Evolutionary conservation across 169 alveolate species (phyloP), one percentile per base, ranked within the genome.

Genomic region (Plasmodium cynomolgi): DNA sequence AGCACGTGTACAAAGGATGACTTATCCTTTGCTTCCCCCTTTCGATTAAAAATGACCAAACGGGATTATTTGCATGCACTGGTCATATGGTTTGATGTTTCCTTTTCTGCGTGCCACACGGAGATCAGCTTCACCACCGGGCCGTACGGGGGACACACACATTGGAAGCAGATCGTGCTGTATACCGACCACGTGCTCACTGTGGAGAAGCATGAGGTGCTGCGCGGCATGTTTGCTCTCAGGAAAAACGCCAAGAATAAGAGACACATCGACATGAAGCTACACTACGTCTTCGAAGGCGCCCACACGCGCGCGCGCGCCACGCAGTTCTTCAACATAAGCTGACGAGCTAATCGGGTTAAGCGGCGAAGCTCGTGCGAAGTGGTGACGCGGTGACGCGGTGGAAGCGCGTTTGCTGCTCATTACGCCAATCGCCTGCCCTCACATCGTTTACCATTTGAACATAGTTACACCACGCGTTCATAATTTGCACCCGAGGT

Each of bases 81-180:
- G 41, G 98, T 98, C 44, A 97, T 98, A 39, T 98, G 99, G 99
- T 98, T 98, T 84, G 99, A 98, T 91, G 98, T 98, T 20, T 92
- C 96, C 37, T 98, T 98, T 94, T 93, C 98, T 26, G 95, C 97
- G 73, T 97, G 99, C 82, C 98, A 97, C 85, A 97, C 97, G 71
- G 98, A 99, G 11, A 86, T 98, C 33, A 96, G 96, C 33, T 85
- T 98, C 75, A 97, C 98, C 73, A 98, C 99, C 9, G 96, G 99
- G 17, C 99, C 99, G 8, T 90, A 93, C 58, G 96, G 96, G 0
- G 88, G 84, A 56, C 92, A 91, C 91, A 98, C 99, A 0, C 99
- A 98, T 93, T 98, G 99, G 99, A 98, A 98, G 90, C 99, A 98
- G 93, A 97, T 99, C 1, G 99, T 98, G 31, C 96, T 98, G 33